Evolutionary conservation across 169 alveolate species (phyloP), one percentile per base, ranked within the genome.

Genomic region (Plasmodium fragile): DNA sequence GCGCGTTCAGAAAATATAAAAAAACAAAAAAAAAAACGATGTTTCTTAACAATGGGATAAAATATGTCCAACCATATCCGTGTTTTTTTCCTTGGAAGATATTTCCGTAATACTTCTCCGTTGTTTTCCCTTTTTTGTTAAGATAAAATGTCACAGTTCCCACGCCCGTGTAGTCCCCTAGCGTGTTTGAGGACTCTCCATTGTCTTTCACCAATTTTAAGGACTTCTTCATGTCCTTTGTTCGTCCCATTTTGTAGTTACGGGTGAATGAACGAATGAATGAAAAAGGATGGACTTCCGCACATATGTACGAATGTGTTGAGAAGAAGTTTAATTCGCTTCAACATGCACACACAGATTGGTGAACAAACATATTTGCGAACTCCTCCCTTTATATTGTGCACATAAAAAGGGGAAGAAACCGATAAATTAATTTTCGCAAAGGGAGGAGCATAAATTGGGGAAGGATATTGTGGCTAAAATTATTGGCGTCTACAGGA

Each of bases 41-140:
- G 75, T 65, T 22, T 28, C 75, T 65, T 65, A 3, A 65, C n/a
- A 65, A 55, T 10, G 39, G 28, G n/a, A 41, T 16, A 28, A 16
- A 52, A 75, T 1, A 30, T 11, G 53, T 18, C 70, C 32, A 45
- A 84, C 92, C 92, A 75, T 84, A 84, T 84, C 92, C 92, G 59
- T 84, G 92, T 84, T 69, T 84, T 84, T 73, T 73, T 43, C 92
- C 92, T 18, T 45, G 84, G 59, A 84, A 84, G 73, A 84, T 45
- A 73, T 84, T 72, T 45, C 92, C 92, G 30, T 84, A 84, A 84
- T 84, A 84, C 65, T 84, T 84, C 55, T 84, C 92, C 59, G 34
- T 11, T 34, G 53, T 73, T 83, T 84, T 84, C 55, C 10, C 16
- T 52, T 84, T 84, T 72, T 84, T 84, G 80, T 65, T 22, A 84